Conservation (phyloP, 345 rosid species). For the Camelina laxa region DNA sequence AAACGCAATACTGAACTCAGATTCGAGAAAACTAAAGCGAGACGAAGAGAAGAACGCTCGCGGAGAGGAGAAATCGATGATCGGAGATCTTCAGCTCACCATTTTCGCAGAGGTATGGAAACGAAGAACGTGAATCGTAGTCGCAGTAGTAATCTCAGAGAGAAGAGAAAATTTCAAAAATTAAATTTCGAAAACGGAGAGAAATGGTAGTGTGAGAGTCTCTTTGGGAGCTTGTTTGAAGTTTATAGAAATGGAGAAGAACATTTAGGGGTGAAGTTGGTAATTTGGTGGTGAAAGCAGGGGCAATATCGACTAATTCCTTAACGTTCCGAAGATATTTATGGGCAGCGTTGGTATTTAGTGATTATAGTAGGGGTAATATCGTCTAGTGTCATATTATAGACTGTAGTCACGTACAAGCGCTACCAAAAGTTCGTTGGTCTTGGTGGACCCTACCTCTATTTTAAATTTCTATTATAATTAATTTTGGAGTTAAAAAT, state of each 20-base stretch:
- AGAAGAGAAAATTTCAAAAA: conserved; percentile 13
- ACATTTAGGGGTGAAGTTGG: background rate
- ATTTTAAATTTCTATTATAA: background rate
- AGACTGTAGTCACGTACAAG: conserved; percentile 21
- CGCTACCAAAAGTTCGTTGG: conserved; percentile 25
- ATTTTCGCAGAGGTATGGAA: conserved; percentile 44
- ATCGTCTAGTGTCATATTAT: background rate
- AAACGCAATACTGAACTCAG: background rate
- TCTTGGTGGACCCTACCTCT: conserved; percentile 12
- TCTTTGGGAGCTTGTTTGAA: background rate
- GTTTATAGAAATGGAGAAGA: conserved; percentile 18
- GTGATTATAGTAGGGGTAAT: conserved; percentile 14
- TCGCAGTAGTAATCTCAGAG: background rate
- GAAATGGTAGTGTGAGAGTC: conserved; percentile 14
- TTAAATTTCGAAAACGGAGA: conserved; percentile 42
- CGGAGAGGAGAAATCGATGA: conserved; percentile 20
- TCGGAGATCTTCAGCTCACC: conserved; percentile 50
- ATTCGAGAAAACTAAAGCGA: conserved; percentile 8
- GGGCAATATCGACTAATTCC: conserved; percentile 5
- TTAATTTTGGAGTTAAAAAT: no score
- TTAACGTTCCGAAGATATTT: conserved; percentile 8
- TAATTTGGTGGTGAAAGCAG: background rate
- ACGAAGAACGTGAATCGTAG: conserved; percentile 10
- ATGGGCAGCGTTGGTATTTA: background rate
- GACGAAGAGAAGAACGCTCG: conserved; percentile 12